Conservation (phyloP, 1,139 yeast species). For the Scheffersomyces quercinus region DNA sequence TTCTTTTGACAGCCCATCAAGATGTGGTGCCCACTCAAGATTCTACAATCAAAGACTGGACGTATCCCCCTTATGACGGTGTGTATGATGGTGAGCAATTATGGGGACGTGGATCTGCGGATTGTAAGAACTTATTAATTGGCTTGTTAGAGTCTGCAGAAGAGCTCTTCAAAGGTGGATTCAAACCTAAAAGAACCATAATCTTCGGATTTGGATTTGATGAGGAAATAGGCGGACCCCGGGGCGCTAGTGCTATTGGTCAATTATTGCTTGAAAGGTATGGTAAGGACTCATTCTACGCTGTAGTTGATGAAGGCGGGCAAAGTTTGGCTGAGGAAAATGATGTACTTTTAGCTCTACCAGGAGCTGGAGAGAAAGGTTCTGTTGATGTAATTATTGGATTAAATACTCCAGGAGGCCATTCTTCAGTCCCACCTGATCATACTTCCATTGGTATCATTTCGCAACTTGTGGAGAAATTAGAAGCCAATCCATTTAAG, state of each 20-base stretch:
- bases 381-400: constrained; percentile 13
- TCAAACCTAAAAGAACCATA: constrained; percentile 12
- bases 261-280: constrained; percentile 11
- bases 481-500: constrained; percentile 13
- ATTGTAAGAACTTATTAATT: constrained; percentile 17
- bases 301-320: constrained; percentile 19
- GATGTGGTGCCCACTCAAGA: constrained; percentile 12
- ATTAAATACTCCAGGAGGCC: constrained; percentile 18
- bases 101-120: constrained; percentile 19
- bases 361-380: constrained; percentile 19
- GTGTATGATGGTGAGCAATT: constrained; percentile 13
- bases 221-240: constrained; percentile 16
- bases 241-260: constrained; percentile 13
- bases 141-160: constrained; percentile 17
- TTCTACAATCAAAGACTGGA: constrained; percentile 7
- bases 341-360: constrained; percentile 10
- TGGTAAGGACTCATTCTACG: constrained; percentile 14
- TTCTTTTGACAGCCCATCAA: constrained; percentile 10
- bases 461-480: constrained; percentile 13
- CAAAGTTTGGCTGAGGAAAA: constrained; percentile 7
- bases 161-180: constrained; percentile 8
- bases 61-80: constrained; percentile 8
- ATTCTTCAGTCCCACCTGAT: constrained; percentile 18
- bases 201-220: constrained; percentile 18
- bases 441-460: constrained; percentile 19